These are phyloP conservation scores for Prunus dulcis DNA, from an alignment of 306 rosid genomes.

Conservation along the genomic window DNA sequence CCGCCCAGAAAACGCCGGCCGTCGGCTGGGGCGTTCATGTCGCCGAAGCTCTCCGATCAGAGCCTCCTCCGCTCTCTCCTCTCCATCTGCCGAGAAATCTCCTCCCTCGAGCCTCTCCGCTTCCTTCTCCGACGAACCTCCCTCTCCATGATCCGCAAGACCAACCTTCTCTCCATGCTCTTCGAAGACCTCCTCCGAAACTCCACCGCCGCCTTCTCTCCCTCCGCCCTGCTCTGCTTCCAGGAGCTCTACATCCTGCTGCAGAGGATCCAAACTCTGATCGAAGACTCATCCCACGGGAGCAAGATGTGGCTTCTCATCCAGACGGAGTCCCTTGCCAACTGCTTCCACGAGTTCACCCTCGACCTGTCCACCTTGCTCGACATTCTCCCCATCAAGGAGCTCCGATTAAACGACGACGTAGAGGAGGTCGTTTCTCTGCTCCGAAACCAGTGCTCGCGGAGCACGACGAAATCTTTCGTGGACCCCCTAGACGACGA, in stretches of 20 bases:
- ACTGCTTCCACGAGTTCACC: conserved; percentile 57
- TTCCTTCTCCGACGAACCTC: conserved; percentile 46
- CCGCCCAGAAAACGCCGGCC: conserved; percentile 61
- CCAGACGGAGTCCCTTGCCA: conserved; percentile 51
- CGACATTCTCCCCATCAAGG: conserved; percentile 64
- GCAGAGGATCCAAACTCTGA: conserved; percentile 58
- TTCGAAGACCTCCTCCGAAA: conserved; percentile 53
- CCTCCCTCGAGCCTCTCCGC: conserved; percentile 29
- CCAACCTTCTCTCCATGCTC: conserved; percentile 49
- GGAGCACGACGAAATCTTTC: conserved; percentile 22
- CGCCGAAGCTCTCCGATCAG: conserved; percentile 39
- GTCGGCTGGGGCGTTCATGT: conserved; percentile 47
- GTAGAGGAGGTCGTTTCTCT: conserved; percentile 56
- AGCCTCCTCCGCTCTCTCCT: conserved; percentile 55
- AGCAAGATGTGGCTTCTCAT: conserved; percentile 62
- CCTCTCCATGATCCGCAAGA: conserved; percentile 48
- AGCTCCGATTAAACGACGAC: conserved; percentile 56
- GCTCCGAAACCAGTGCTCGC: conserved; percentile 54
- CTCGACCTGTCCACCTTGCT: conserved; percentile 65
- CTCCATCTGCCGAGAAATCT: conserved; percentile 51
- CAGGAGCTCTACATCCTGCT: conserved; percentile 72
- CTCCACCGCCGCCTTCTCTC: conserved; percentile 11
- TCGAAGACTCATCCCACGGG: conserved; percentile 61
- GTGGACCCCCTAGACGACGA: conserved; percentile 35
- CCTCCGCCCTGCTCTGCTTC: conserved; percentile 61